These are phyloP conservation scores for Scalesia atractyloides DNA, from an alignment of 129 eudicot species.

Conservation along the genomic window DNA sequence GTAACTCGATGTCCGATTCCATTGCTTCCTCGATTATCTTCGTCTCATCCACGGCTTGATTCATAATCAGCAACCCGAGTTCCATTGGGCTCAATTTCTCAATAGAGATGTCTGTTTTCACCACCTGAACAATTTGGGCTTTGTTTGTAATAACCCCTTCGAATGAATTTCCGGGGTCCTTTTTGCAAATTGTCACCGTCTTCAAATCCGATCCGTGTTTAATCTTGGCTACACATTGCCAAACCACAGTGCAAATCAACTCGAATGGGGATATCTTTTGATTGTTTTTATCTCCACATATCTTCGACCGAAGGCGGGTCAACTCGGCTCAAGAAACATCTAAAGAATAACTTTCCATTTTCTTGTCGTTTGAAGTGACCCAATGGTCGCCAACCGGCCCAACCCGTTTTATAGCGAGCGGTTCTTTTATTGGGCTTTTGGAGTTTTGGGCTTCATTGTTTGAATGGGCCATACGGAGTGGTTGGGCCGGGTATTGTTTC, in stretches of 20 bases:
- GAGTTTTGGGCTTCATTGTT: neutral
- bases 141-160: slow-evolving; percentile 35
- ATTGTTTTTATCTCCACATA: slow-evolving; percentile 27
- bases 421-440: slow-evolving; percentile 27
- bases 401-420: slow-evolving; percentile 52
- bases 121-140: slow-evolving; percentile 53
- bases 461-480: slow-evolving; percentile 35
- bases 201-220: slow-evolving; percentile 32
- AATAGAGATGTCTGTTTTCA: slow-evolving; percentile 43
- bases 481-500: slow-evolving; percentile 26
- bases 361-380: slow-evolving; percentile 21
- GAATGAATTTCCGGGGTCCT: slow-evolving; percentile 12
- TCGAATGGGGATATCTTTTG: slow-evolving; percentile 51
- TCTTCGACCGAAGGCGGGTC: slow-evolving; percentile 43
- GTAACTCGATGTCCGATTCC: slow-evolving; percentile 37
- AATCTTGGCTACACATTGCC: slow-evolving; percentile 61
- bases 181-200: slow-evolving; percentile 54
- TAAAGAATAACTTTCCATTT: slow-evolving; percentile 46
- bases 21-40: slow-evolving; percentile 47
- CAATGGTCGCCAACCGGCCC: slow-evolving; percentile 76
- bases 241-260: slow-evolving; percentile 53
- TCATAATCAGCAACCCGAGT: slow-evolving; percentile 45
- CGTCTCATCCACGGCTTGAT: slow-evolving; percentile 43
- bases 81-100: slow-evolving; percentile 37
- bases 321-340: slow-evolving; percentile 38